Evolutionary conservation across 208 protist genomes (phyloP), one percentile per base, ranked within the genome.

Genomic region (Leishmania lainsoni): DNA sequence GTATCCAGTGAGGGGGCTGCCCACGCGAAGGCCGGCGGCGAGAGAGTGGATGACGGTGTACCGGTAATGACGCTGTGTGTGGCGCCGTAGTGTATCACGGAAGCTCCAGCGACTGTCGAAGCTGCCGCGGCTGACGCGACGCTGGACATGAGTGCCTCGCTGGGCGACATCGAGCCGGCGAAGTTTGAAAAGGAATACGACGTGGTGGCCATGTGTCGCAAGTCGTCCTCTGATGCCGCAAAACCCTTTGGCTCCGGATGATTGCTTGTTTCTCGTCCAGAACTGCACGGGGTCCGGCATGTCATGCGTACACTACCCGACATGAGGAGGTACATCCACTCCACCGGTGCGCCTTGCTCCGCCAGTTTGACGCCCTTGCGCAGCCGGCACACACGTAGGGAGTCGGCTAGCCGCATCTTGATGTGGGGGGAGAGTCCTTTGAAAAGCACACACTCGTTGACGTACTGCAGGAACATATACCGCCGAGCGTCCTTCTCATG

Each of bases 321-420:
- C 72, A 97, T 86, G 45, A 97, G 85, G 16, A 97, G 76, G 85
- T 93, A 93, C 76, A 97, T 85, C 92, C 92, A 96, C 81, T 96
- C 88, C 59, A 95, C 89, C 10, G 83, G 78, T 22, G 83, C 78
- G 16, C 90, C 88, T 39, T 87, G 84, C 58, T 87, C 72, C 39
- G 86, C 79, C 26, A 97, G 80, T 12, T 84, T 77, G 52, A 78
- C 77, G 0, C 89, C 91, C 42, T 88, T 79, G 45, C 83, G 70
- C 72, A 95, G 79, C n/a, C 76, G 86, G 49, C 86, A 86, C 35
- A 95, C 86, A 26, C 87, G 88, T 51, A 97, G 85, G 32, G 83
- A 80, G 69, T 91, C 87, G 26, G 90, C 90, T n/a, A 97, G 61
- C 1, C 86, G 88, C 72, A 83, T 79, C 78, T 92, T 91, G 35